Percentiles rank a stretch among this genome's conserved stretches.
phyloP scores from a whole-genome alignment of 1,284 basidiomycete genomes.

The Trichosporon faecale region DNA sequence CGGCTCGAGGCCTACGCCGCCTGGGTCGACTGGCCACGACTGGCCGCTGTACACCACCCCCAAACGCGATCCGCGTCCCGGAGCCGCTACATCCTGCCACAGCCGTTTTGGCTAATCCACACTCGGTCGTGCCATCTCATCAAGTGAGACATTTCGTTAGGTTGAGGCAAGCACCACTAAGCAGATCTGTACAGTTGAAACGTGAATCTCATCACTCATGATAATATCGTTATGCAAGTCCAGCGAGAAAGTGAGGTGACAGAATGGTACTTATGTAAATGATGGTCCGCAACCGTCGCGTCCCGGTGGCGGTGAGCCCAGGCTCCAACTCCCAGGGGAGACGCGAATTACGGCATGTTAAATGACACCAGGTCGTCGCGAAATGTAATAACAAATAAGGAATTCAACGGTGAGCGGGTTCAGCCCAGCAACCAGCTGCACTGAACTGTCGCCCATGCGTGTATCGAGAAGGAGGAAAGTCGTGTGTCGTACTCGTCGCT shows the following conservation, averaged over 20 bases:
- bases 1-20: not conserved
- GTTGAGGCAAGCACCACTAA: no score
- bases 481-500: conserved; percentile 6
- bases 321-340: not conserved
- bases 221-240: conserved; percentile 10
- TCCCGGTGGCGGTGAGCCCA: not conserved
- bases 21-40: not conserved
- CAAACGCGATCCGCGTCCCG: not conserved
- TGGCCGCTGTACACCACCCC: not conserved
- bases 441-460: not conserved
- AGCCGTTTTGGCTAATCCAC: no score
- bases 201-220: conserved; percentile 5
- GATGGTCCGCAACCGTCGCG: not conserved
- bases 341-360: not conserved
- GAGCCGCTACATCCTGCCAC: not conserved
- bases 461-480: not conserved
- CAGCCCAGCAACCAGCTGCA: not conserved
- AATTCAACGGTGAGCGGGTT: not conserved
- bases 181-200: conserved; percentile 8
- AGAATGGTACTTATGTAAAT: not conserved
- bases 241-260: not conserved
- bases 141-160: no score
- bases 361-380: conserved; percentile 9
- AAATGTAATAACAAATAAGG: not conserved
- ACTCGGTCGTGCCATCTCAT: no score